phyloP scores from a whole-genome alignment of 148 eudicot species.

The Fagopyrum esculentum region DNA sequence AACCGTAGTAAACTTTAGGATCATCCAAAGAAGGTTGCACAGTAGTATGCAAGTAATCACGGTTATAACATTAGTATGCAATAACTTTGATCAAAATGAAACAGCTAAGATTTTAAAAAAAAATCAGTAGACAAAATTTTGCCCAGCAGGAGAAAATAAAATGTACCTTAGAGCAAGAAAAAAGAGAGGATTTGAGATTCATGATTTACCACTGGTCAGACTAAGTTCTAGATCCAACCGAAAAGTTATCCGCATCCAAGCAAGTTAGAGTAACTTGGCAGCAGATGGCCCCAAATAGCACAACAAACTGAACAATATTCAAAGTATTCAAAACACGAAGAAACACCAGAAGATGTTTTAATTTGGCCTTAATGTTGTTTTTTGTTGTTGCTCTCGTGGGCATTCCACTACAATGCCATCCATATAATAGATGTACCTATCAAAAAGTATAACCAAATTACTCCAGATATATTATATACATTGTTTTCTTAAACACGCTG shows the following conservation, averaged over 20 bases:
- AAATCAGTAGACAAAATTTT: not conserved
- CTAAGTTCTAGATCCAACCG: not conserved
- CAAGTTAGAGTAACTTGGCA: not conserved
- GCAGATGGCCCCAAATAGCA: constrained; percentile 2
- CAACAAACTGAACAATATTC: constrained; percentile 8
- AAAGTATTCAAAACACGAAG: not conserved
- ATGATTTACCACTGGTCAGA: not conserved
- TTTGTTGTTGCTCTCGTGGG: constrained; percentile 28
- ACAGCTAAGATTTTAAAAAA: not conserved
- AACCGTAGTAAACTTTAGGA: not conserved
- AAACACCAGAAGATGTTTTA: not conserved
- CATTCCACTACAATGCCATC: constrained; percentile 89
- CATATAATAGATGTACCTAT: constrained; percentile 83
- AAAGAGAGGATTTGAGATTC: not conserved
- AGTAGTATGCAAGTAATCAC: not conserved
- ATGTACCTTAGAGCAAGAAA: constrained; percentile 1
- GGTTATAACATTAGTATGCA: not conserved
- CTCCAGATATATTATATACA: not conserved
- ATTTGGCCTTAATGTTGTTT: constrained; percentile 19
- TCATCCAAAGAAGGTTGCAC: not conserved
- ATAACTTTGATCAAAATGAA: not conserved
- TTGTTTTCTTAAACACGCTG: not conserved
- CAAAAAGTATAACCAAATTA: not conserved
- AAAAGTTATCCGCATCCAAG: not conserved
- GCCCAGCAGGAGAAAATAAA: not conserved